Conservation (phyloP, 176 grass and related monocot species). For the Rhynchospora breviuscula region DNA sequence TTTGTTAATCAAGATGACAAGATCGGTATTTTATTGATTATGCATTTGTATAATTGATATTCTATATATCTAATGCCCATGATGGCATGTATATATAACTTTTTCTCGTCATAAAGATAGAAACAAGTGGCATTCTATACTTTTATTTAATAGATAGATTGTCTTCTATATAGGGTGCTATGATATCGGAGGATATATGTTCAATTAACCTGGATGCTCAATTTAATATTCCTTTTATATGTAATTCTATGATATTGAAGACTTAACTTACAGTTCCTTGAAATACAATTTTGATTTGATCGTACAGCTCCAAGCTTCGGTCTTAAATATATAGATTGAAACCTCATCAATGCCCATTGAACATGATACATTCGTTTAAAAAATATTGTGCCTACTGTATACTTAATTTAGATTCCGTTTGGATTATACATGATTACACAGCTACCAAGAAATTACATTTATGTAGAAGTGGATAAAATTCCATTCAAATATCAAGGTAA, state of each 20-base stretch:
- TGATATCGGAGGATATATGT: neutral
- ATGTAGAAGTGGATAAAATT: neutral
- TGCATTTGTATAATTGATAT: neutral
- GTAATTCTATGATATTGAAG: neutral
- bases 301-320: neutral
- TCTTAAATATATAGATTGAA: neutral
- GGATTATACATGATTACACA: neutral
- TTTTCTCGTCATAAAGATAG: neutral
- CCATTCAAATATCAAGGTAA: neutral
- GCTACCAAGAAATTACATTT: neutral
- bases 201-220: neutral
- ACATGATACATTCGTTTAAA: neutral
- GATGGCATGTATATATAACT: neutral
- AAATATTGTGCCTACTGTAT: neutral
- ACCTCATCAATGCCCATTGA: neutral
- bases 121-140: neutral
- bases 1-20: neutral
- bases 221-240: neutral
- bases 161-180: neutral
- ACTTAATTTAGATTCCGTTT: neutral
- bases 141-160: neutral
- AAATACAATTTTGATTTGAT: neutral
- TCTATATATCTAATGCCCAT: neutral
- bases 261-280: neutral
- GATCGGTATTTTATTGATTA: neutral